Conservation (phyloP, 208 protist species). For the Leishmania braziliensis region DNA sequence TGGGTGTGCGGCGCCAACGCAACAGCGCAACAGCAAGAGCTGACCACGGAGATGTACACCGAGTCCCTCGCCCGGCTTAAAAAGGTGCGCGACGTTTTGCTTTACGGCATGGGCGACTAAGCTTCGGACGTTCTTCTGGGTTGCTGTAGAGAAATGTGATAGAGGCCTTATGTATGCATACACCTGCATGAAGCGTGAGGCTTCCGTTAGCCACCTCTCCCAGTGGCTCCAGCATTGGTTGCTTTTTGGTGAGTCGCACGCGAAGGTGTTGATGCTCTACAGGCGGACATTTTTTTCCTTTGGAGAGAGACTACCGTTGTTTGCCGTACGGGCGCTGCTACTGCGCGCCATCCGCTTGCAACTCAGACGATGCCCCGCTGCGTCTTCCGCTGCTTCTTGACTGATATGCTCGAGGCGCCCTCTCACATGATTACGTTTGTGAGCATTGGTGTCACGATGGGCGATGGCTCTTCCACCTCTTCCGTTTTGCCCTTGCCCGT, state of each 20-base stretch:
- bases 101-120: constrained; percentile 45
- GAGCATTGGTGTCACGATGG: background rate
- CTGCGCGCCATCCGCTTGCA: background rate
- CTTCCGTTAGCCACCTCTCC: background rate
- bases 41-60: constrained; percentile 39
- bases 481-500: background rate
- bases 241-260: background rate
- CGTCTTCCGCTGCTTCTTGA: background rate
- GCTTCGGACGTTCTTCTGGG: background rate
- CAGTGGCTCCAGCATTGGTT: background rate
- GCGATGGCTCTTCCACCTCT: background rate
- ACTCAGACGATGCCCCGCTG: background rate
- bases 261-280: background rate
- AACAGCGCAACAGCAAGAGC: constrained; percentile 21
- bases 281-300: background rate
- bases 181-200: background rate
- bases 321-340: background rate
- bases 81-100: constrained; percentile 69
- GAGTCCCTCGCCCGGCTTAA: constrained; percentile 77
- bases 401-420: background rate
- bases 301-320: background rate
- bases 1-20: constrained; percentile 34
- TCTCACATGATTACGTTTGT: background rate
- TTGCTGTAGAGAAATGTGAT: background rate
- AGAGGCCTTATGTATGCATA: no score